Base-by-base conservation (phyloP, 805 yeast genomes). In the Grigorovia transvaalensis region DNA sequence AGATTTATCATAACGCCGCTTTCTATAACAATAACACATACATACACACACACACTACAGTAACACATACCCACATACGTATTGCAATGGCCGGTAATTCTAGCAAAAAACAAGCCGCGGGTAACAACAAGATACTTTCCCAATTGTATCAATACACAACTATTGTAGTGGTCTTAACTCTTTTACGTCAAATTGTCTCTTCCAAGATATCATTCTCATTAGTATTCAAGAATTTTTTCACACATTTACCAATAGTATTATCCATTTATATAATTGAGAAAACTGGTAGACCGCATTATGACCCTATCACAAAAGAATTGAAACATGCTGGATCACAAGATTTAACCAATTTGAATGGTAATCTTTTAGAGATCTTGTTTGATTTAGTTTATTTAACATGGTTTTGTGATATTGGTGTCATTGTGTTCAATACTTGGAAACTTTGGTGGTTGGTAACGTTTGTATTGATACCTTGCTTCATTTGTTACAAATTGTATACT, bases 51-150 rank as follows among this genome's bases (percentile, higher is more conserved):
- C 27, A 33, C 38, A 33, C 15, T 20, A 44, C 9, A 9, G n/a
- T 15, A 45, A 15, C 46, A 27, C 1, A 29, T 12, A 29, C 15
- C 12, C 15, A 29, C 46, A 27, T 6, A 12, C 35, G 12, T 13
- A 15, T n/a, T n/a, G 48, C 5, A n/a, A 80, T 80, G 85, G 84
- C 83, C 5, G 79, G 84, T 3, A 76, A 74, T 54, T 75, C 84
- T 47, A 65, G 72, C 15, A 80, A 80, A 67, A 80, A 78, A 55
- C 75, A 72, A 44, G 84, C 81, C 1, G 59, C 55, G 23, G 44
- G 59, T 4, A 66, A 66, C 46, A 48, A 48, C n/a, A 56, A 51
- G 41, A 55, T 53, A 2, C 49, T 66, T 47, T 48, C 46, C n/a
- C 59, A 54, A 33, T 51, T 64, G n/a, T 60, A 63, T 52, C 53